These are phyloP conservation scores for Hyaloraphidium curvatum DNA, from an alignment of 192 early-diverging fungal species.

Conservation along the genomic window DNA sequence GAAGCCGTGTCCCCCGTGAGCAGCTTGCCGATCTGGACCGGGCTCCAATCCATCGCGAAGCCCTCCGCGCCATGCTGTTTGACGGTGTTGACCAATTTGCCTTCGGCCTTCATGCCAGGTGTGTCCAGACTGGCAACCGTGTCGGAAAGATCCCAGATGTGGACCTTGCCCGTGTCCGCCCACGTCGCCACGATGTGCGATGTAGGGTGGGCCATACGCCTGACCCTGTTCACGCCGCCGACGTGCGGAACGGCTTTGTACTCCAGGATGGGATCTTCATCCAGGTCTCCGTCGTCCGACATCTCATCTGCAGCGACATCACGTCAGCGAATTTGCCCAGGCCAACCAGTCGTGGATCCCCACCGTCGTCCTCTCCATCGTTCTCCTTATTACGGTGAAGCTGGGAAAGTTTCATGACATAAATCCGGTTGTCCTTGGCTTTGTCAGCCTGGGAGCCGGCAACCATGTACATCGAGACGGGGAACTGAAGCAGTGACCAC, in stretches of 20 bases:
- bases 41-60: conserved; percentile 91
- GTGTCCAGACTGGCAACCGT: conserved; percentile 56
- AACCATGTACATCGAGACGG: conserved; percentile 79
- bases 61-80: conserved; percentile 74
- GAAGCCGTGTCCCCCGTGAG: conserved; percentile 68
- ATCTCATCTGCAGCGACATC: conserved; percentile 45
- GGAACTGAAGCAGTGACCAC: conserved; percentile 31
- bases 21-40: conserved; percentile 38
- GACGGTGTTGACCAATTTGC: conserved; percentile 58
- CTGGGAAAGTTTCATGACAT: conserved; percentile 90
- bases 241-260: conserved; percentile 53
- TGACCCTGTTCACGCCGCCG: conserved; percentile 82
- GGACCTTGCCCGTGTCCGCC: conserved; percentile 89
- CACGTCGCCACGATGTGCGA: conserved; percentile 71
- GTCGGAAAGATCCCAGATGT: conserved; percentile 73
- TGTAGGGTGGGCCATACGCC: conserved; percentile 49
- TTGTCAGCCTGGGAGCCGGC: conserved; percentile 82
- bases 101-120: conserved; percentile 39
- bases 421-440: conserved; percentile 67
- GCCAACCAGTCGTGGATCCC: no score
- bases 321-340: conserved; percentile 17
- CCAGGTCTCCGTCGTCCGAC: conserved; percentile 63
- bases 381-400: conserved; percentile 84
- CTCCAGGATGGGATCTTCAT: conserved; percentile 89
- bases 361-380: conserved; percentile 26